Base-by-base conservation (phyloP, 129 eudicot genomes). In the Flaveria brownii region DNA sequence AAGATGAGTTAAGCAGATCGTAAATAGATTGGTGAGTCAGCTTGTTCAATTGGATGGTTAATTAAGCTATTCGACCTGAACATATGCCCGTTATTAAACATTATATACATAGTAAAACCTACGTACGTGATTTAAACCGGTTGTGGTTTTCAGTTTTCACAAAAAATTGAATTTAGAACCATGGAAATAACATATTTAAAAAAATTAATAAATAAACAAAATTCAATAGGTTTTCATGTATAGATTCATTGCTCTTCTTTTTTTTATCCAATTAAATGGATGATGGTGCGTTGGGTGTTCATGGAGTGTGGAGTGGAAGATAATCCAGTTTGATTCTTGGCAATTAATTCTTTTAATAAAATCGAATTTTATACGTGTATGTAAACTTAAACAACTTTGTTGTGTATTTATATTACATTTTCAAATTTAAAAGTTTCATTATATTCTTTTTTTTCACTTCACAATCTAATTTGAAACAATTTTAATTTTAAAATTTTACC, bases 281-380 rank as follows among this genome's bases (percentile, higher is more conserved):
- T 66, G 67, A 51, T 76, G 51, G 41, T 76, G 66, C 42, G 73
- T 49, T 76, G 52, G 80, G 73, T 49, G 41, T 65, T 46, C 65
- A 64, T 66, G 50, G 55, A 65, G 52, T 65, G 67, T 76, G 54
- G 74, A 50, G 67, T 76, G 56, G 80, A 72, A 66, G 41, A 49
- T 11, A 59, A 59, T 22, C 33, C 65, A 59, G 65, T 59, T 59
- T 22, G 65, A 36, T 59, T 59, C 26, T 56, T 56, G 63, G 63
- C 1, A 8, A 57, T 57, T 22, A 0, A 59, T 59, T 22, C 5
- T 13, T 55, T 59, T 59, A 9, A 22, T 59, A 22, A 22, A 9
- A 59, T 59, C 41, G 41, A 36, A 5, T 36, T 36, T 36, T 36
- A 36, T 36, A 36, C 5, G 41, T 36, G 41, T 36, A 36, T 36